A percentile compares a stretch with the other conserved stretches of the same genome.
phyloP scores from a whole-genome alignment of 1,284 basidiomycete genomes.

The Ganoderma sinense region DNA sequence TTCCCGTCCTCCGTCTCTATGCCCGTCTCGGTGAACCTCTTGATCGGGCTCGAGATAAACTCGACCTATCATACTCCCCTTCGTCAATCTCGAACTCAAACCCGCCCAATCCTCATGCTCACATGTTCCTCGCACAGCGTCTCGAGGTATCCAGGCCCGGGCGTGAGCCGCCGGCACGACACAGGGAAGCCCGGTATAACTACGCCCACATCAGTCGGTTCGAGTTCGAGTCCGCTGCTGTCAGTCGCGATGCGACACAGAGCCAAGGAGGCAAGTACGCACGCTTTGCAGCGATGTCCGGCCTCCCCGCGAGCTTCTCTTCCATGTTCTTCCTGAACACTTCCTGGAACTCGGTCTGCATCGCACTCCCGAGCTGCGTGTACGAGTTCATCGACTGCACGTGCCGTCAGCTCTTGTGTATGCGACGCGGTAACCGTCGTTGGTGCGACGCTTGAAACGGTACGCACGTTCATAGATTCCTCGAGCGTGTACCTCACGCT shows the following conservation, averaged over 20 bases:
- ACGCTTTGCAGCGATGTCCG: slow-evolving; percentile 66
- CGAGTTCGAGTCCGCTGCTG: too few species aligned
- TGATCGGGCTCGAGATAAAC: slow-evolving; percentile 48
- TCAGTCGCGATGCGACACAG: neutral
- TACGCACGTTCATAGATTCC: slow-evolving; percentile 57
- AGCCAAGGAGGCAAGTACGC: slow-evolving; percentile 25
- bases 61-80: neutral
- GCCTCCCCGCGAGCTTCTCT: slow-evolving; percentile 58
- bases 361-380: slow-evolving; percentile 51
- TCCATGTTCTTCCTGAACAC: slow-evolving; percentile 57
- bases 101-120: slow-evolving; percentile 28
- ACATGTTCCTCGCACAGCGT: slow-evolving; percentile 68
- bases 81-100: neutral
- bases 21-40: slow-evolving; percentile 57
- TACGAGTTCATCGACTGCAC: slow-evolving; percentile 52
- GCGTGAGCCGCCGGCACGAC: slow-evolving; percentile 64
- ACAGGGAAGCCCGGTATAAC: slow-evolving; percentile 67
- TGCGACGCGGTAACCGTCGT: too few species aligned
- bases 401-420: neutral
- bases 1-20: slow-evolving; percentile 63
- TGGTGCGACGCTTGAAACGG: too few species aligned
- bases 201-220: too few species aligned
- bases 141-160: slow-evolving; percentile 71
- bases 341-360: slow-evolving; percentile 49
- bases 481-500: slow-evolving; percentile 59